These are phyloP conservation scores for Gentiana straminea DNA, from an alignment of 257 asterid genomes.

Conservation along the genomic window DNA sequence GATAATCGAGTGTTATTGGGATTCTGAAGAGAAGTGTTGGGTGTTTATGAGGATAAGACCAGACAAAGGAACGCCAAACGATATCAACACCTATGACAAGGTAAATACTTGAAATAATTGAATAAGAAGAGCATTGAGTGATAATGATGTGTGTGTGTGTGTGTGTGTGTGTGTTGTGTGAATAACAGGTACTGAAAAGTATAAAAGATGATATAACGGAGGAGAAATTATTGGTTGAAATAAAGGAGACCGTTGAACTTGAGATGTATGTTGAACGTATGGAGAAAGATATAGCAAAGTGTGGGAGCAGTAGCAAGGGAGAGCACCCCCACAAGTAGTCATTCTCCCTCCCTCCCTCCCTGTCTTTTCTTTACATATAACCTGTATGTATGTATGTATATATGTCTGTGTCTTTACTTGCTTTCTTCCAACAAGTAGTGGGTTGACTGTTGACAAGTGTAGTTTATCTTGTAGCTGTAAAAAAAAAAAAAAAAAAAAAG, in stretches of 20 bases:
- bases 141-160: neutral
- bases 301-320: too few relatives aligned
- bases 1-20: conserved; percentile 88
- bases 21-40: conserved; percentile 61
- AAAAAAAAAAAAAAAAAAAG: too few relatives aligned
- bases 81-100: conserved; percentile 82
- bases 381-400: too few relatives aligned
- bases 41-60: conserved; percentile 73
- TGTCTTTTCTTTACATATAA: too few relatives aligned
- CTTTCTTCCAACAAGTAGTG: too few relatives aligned
- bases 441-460: too few relatives aligned
- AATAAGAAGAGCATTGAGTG: neutral
- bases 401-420: too few relatives aligned
- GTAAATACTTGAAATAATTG: conserved; percentile 19
- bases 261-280: conserved; percentile 94
- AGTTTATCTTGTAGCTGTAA: too few relatives aligned
- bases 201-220: conserved; percentile 84
- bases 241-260: conserved; percentile 62
- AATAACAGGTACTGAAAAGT: conserved; percentile 75
- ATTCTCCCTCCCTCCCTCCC: too few relatives aligned
- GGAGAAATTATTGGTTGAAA: conserved; percentile 65
- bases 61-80: conserved; percentile 90
- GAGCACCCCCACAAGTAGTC: too few relatives aligned
- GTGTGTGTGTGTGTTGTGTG: too few relatives aligned
- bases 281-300: conserved; percentile 33